Conservation (phyloP, 495 filamentous ascomycete species). For the Pyrenopolyporus hunteri region DNA sequence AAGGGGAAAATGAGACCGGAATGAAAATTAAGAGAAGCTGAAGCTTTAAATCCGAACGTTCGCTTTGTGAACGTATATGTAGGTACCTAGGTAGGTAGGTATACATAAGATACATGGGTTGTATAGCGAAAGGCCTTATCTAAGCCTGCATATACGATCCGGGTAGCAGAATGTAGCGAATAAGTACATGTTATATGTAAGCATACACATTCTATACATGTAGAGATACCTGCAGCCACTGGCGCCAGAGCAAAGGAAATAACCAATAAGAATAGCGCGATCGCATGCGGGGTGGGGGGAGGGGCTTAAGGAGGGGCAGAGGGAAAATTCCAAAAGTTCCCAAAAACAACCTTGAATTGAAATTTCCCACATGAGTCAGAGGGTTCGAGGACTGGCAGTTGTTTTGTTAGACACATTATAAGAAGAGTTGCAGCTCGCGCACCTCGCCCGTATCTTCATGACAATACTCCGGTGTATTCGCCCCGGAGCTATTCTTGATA, state of each 20-base stretch:
- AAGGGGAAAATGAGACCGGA: too few species aligned
- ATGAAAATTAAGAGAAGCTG: conserved; percentile 40
- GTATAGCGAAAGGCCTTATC: too few species aligned
- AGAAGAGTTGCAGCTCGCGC: conserved; percentile 9
- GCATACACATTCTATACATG: too few species aligned
- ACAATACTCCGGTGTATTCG: conserved; percentile 2
- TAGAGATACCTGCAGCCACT: too few species aligned
- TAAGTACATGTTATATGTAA: too few species aligned
- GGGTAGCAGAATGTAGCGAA: too few species aligned
- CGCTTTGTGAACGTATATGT: neutral
- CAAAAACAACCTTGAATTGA: too few species aligned
- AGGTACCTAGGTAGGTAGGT: neutral
- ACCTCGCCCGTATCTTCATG: conserved; percentile 24
- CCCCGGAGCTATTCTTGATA: conserved; percentile 14
- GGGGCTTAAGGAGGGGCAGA: conserved; percentile 29
- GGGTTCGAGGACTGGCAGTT: neutral
- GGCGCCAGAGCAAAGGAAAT: conserved; percentile 15
- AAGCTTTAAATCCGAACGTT: neutral
- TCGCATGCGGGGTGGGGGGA: conserved; percentile 16
- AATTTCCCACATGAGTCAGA: conserved; percentile 27
- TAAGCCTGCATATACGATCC: too few species aligned
- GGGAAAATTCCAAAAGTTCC: conserved; percentile 27
- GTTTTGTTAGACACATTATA: too few species aligned
- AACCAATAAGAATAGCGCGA: conserved; percentile 23
- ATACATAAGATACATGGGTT: neutral